Percentiles rank a stretch among this genome's conserved stretches.
Evolutionary conservation across 2,329 filamentous ascomycete genomes (phyloP).

Genomic region (Emergomyces africanus): DNA sequence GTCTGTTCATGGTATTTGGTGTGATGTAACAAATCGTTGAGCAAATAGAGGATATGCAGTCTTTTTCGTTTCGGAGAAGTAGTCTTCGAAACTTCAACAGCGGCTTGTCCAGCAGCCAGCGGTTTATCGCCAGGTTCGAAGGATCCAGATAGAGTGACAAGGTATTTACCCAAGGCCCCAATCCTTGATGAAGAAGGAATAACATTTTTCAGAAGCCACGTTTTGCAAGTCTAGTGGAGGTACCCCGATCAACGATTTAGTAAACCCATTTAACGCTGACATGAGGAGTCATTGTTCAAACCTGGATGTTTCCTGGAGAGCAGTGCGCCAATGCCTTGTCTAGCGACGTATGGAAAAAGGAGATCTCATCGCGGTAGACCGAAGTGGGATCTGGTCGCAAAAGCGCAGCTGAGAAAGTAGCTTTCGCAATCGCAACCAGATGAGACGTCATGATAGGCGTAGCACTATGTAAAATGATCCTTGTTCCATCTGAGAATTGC

Average conservation of each 20-base stretch:
- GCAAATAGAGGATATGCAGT: constrained; percentile 62
- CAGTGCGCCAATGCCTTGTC: constrained; percentile 55
- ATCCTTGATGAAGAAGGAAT: constrained; percentile 54
- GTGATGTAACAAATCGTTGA: constrained; percentile 69
- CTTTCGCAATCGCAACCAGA: constrained; percentile 64
- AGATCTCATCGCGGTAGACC: constrained; percentile 55
- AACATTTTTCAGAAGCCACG: constrained; percentile 66
- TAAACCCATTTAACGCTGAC: constrained; percentile 17
- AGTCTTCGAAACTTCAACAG: constrained; percentile 14
- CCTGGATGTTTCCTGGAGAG: constrained; percentile 74
- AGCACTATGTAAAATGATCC: neutral
- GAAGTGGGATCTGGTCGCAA: constrained; percentile 61
- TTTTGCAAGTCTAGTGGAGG: constrained; percentile 62
- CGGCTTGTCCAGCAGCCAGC: constrained; percentile 5
- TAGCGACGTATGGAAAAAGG: constrained; percentile 54
- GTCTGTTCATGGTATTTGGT: constrained; percentile 39
- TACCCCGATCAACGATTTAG: constrained; percentile 21
- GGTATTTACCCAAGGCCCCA: constrained; percentile 59
- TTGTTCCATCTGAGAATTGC: neutral
- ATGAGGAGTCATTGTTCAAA: constrained; percentile 43
- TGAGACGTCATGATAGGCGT: constrained; percentile 48
- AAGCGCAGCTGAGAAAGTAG: constrained; percentile 60
- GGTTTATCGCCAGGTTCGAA: constrained; percentile 23
- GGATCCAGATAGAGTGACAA: constrained; percentile 55
- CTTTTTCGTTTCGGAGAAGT: constrained; percentile 53